Conservation (phyloP, 2,329 filamentous ascomycete species). For the Helotiales sp. region DNA sequence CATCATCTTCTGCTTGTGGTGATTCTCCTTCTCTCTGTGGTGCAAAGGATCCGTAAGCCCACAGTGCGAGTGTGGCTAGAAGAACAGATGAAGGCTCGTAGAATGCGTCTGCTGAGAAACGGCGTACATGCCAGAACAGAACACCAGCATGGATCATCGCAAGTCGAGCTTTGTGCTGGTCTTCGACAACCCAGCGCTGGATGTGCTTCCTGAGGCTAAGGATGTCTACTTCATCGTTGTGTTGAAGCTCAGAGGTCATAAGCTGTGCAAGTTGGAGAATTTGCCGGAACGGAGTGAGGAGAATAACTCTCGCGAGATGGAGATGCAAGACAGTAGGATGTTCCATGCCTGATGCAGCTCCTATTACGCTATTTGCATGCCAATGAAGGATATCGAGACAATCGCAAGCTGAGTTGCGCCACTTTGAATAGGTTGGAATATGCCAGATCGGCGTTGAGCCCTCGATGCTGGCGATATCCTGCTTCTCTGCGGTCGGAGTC, state of each 20-base stretch:
- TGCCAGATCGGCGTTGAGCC: conserved; percentile 42
- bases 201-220: conserved; percentile 35
- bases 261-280: conserved; percentile 23
- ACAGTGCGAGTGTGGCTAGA: conserved; percentile 46
- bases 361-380: conserved; percentile 42
- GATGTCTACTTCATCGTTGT: conserved; percentile 24
- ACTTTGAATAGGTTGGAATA: conserved; percentile 47
- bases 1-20: conserved; percentile 12
- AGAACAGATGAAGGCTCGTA: conserved; percentile 47
- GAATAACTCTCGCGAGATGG: conserved; percentile 42
- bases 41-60: conserved; percentile 41
- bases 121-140: conserved; percentile 51
- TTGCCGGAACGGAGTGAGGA: conserved; percentile 38
- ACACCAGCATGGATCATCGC: conserved; percentile 54
- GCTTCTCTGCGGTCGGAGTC: conserved; percentile 43
- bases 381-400: conserved; percentile 45
- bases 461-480: conserved; percentile 35
- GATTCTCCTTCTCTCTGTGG: background rate
- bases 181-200: conserved; percentile 48
- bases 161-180: conserved; percentile 57
- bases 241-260: conserved; percentile 5
- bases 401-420: conserved; percentile 45
- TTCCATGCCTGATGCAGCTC: conserved; percentile 41
- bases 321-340: conserved; percentile 44
- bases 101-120: conserved; percentile 48